phyloP scores from a whole-genome alignment of 306 rosid genomes.

The Malus orientalis region DNA sequence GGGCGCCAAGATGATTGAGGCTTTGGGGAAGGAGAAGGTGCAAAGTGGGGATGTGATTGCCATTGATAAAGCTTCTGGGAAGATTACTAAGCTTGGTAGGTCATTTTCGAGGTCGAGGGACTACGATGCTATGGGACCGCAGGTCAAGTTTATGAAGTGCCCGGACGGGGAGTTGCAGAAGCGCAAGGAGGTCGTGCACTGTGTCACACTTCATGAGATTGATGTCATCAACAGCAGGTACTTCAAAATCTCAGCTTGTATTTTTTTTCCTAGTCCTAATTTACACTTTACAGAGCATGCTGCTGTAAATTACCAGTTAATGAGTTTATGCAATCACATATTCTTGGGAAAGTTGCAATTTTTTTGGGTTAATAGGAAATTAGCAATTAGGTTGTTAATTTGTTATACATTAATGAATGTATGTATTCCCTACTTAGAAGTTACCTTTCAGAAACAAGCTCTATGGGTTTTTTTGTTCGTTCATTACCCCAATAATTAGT shows the following conservation, averaged over 20 bases:
- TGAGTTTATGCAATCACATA: background rate
- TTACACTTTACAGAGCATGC: background rate
- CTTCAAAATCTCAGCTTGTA: background rate
- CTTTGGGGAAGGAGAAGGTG: constrained; percentile 88
- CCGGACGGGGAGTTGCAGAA: constrained; percentile 99
- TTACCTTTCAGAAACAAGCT: background rate
- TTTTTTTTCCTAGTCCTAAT: background rate
- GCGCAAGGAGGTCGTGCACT: constrained; percentile 97
- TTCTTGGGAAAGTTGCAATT: background rate
- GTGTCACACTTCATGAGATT: constrained; percentile 94
- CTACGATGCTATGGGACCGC: constrained; percentile 92
- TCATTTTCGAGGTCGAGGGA: constrained; percentile 90
- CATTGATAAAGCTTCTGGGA: constrained; percentile 73
- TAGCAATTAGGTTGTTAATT: background rate
- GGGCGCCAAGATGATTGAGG: constrained; percentile 98
- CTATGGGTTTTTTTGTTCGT: background rate
- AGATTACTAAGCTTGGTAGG: constrained; percentile 91
- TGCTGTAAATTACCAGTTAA: background rate
- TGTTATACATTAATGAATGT: background rate
- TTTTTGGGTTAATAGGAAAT: no score
- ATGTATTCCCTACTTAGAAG: background rate
- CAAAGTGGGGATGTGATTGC: constrained; percentile 80
- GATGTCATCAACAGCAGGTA: constrained; percentile 99
- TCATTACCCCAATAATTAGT: background rate
- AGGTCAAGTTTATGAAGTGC: constrained; percentile 82